Evolutionary conservation across 2,329 filamentous ascomycete species (phyloP).

Genomic region (Graphilbum fragrans): DNA sequence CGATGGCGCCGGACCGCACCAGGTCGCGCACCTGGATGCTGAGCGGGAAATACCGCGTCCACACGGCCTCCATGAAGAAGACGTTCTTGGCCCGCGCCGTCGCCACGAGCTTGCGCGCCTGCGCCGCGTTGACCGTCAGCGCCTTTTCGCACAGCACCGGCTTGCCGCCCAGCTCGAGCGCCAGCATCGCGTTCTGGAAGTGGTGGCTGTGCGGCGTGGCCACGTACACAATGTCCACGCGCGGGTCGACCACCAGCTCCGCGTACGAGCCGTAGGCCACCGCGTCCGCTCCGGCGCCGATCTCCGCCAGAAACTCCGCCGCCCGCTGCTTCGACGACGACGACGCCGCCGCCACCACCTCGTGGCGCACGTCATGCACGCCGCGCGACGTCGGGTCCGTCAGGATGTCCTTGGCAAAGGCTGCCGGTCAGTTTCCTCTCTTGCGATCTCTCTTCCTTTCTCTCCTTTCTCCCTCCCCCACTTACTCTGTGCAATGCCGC

Average conservation of each 20-base stretch:
- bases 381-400: conserved; percentile 57
- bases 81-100: conserved; percentile 61
- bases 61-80: conserved; percentile 79
- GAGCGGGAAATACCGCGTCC: conserved; percentile 81
- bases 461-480: too few species aligned
- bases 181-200: conserved; percentile 83
- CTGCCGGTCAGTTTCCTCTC: conserved; percentile 18
- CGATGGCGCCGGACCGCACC: conserved; percentile 40
- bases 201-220: conserved; percentile 88
- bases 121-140: conserved; percentile 71
- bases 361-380: conserved; percentile 62
- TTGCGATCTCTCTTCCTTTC: not conserved
- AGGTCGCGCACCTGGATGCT: conserved; percentile 64
- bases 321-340: conserved; percentile 61
- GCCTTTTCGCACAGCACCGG: conserved; percentile 86
- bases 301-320: conserved; percentile 57
- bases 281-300: conserved; percentile 51
- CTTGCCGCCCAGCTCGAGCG: conserved; percentile 64
- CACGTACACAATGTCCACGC: conserved; percentile 79
- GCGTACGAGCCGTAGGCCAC: conserved; percentile 71
- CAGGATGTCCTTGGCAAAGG: conserved; percentile 67
- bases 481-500: conserved; percentile 45
- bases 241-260: conserved; percentile 64
- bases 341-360: conserved; percentile 68
- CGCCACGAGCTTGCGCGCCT: conserved; percentile 59